These are phyloP conservation scores for Aspergillus sclerotioniger DNA, from an alignment of 495 filamentous ascomycete species.

Conservation along the genomic window DNA sequence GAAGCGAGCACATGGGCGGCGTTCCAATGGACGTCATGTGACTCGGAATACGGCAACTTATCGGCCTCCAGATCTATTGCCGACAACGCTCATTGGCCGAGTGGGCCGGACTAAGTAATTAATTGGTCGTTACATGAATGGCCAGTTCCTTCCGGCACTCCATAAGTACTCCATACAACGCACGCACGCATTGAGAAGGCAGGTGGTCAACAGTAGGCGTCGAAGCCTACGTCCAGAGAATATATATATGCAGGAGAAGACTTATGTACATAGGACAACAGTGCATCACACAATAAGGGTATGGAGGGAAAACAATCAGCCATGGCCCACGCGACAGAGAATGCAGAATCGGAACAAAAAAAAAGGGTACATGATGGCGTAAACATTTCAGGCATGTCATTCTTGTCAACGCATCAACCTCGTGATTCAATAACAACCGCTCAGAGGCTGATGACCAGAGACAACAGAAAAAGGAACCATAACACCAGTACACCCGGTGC, in stretches of 20 bases:
- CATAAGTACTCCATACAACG: background rate
- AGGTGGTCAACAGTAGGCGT: background rate
- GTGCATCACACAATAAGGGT: constrained; percentile 22
- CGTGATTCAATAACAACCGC: constrained; percentile 21
- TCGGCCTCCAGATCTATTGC: background rate
- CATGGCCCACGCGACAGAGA: constrained; percentile 15
- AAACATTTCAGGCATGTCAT: constrained; percentile 28
- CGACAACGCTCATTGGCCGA: background rate
- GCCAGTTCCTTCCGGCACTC: background rate
- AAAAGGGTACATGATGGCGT: constrained; percentile 28
- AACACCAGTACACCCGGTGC: constrained; percentile 34
- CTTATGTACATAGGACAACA: constrained; percentile 25
- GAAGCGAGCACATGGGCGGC: constrained; percentile 13
- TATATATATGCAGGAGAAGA: constrained; percentile 25
- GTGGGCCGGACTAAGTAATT: background rate
- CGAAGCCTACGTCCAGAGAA: background rate
- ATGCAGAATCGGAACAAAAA: constrained; percentile 18
- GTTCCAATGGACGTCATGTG: constrained; percentile 30
- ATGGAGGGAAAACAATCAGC: constrained; percentile 21
- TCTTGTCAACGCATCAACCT: constrained; percentile 27
- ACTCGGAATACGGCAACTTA: constrained; percentile 15
- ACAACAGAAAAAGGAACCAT: constrained; percentile 27
- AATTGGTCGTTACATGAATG: background rate
- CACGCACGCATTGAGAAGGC: background rate
- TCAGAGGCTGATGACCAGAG: constrained; percentile 18